Evolutionary conservation across 1,284 basidiomycete genomes (phyloP).

Genomic region (Tausonia pullulans): DNA sequence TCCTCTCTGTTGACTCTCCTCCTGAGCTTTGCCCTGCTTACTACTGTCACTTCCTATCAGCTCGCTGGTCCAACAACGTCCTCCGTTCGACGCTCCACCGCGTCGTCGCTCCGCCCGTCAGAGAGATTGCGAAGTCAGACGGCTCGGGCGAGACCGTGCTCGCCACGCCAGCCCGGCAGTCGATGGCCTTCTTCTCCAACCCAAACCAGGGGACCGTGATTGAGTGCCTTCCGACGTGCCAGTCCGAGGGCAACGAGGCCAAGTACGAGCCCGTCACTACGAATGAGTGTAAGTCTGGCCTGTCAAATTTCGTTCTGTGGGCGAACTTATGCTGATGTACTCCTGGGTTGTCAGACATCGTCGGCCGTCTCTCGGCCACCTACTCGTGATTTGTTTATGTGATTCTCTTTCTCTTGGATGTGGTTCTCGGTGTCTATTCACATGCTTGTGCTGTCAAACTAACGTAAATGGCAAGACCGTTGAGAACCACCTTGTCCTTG

Average conservation of each 20-base stretch:
- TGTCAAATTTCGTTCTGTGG: neutral
- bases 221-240: constrained; percentile 59
- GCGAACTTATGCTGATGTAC: neutral
- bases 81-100: constrained; percentile 64
- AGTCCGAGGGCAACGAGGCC: constrained; percentile 24
- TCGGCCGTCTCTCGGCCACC: constrained; percentile 3
- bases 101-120: constrained; percentile 57
- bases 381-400: neutral
- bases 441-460: too few species aligned
- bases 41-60: constrained; percentile 18
- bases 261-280: constrained; percentile 47
- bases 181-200: constrained; percentile 78
- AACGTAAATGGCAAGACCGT: too few species aligned
- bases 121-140: constrained; percentile 28
- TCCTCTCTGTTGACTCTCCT: neutral
- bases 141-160: constrained; percentile 27
- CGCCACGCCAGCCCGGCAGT: constrained; percentile 57
- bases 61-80: constrained; percentile 72
- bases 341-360: neutral
- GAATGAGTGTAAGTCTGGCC: constrained; percentile 48
- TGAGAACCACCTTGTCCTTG: too few species aligned
- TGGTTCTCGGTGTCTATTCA: too few species aligned
- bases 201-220: constrained; percentile 61
- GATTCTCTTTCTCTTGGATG: too few species aligned
- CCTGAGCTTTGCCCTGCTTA: too few species aligned